phyloP scores from a whole-genome alignment of 345 rosid genomes.

The Capsella bursapastoris region DNA sequence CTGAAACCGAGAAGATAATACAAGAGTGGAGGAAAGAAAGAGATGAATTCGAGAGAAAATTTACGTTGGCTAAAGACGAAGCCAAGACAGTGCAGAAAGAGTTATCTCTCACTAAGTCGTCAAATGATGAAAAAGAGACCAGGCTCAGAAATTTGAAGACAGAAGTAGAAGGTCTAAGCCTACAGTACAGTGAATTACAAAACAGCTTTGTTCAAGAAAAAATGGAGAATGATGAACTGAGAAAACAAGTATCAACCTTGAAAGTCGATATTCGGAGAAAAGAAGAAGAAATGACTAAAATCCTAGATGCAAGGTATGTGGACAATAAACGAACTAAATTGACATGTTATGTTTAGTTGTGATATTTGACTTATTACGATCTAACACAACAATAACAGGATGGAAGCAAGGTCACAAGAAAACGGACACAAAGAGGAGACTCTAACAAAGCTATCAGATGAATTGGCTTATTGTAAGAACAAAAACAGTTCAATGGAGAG shows the following conservation, averaged over 20 bases:
- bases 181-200: constrained; percentile 55
- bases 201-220: constrained; percentile 58
- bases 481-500: constrained; percentile 74
- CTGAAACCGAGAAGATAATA: constrained; percentile 52
- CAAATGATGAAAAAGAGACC: constrained; percentile 63
- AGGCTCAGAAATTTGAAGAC: constrained; percentile 51
- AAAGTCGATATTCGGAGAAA: constrained; percentile 56
- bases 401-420: constrained; percentile 46
- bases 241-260: constrained; percentile 55
- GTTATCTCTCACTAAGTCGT: constrained; percentile 49
- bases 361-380: constrained; percentile 9
- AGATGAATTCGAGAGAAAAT: constrained; percentile 55
- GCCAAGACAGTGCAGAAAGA: constrained; percentile 59
- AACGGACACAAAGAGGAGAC: constrained; percentile 43
- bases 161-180: constrained; percentile 57
- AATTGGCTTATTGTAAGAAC: constrained; percentile 57
- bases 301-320: constrained; percentile 48
- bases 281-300: constrained; percentile 54
- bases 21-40: constrained; percentile 62
- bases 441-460: constrained; percentile 50
- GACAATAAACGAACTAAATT: constrained; percentile 19
- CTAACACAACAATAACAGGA: constrained; percentile 39
- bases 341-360: not conserved
- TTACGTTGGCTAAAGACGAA: constrained; percentile 54
- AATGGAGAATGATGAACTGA: constrained; percentile 64